Conservation (phyloP, 2,329 filamentous ascomycete genomes). For the Monilinia polystroma region DNA sequence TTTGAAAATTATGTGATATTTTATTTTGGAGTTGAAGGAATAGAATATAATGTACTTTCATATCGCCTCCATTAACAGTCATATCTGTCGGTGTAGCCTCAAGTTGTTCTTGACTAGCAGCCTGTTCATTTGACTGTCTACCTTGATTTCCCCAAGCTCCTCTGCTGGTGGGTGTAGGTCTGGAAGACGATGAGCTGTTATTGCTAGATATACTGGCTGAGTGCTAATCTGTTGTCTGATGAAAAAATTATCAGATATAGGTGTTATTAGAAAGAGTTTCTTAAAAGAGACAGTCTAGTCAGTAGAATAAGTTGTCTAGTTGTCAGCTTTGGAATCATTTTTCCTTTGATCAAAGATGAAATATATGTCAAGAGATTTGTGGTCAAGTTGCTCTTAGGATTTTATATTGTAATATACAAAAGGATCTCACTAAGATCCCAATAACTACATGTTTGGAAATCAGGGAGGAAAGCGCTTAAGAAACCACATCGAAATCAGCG, state of each 20-base stretch:
- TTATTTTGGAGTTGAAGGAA: rapidly evolving
- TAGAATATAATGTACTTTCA: neutral
- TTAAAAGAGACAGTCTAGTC: neutral
- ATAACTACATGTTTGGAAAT: neutral
- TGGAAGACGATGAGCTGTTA: neutral
- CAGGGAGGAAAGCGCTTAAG: neutral
- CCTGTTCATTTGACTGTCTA: too few species aligned
- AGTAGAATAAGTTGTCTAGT: neutral
- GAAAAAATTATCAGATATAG: neutral
- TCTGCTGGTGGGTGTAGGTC: too few species aligned
- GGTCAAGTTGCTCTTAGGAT: too few species aligned
- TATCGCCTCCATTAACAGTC: neutral
- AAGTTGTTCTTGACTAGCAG: neutral
- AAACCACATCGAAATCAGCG: neutral
- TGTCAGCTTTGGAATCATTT: neutral
- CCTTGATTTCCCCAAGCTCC: neutral
- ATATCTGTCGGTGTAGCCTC: neutral
- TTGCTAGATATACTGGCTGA: neutral
- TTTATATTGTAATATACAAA: too few species aligned
- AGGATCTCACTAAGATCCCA: too few species aligned
- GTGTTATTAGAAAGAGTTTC: neutral
- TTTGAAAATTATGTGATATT: neutral
- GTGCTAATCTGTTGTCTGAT: neutral
- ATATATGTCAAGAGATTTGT: too few species aligned
- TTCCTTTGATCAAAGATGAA: neutral